A percentile compares a stretch with the other conserved stretches of the same genome.
These are phyloP conservation scores for Stagonosporopsis rhizophila DNA, from an alignment of 2,329 filamentous ascomycete genomes.

Conservation along the genomic window DNA sequence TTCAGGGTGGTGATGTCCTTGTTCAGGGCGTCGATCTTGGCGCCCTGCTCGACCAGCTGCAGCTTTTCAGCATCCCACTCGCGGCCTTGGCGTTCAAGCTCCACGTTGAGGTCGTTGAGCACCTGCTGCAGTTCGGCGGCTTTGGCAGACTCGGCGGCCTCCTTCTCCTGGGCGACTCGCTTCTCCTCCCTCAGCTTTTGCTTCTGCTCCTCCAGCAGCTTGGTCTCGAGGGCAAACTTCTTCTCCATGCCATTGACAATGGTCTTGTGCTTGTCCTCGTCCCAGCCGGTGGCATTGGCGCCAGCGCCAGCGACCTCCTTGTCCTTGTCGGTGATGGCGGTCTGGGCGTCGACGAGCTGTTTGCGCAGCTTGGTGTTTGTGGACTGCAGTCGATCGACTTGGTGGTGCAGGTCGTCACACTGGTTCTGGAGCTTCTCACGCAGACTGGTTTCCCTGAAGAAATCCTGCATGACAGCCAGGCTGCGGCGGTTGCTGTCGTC, in stretches of 20 bases:
- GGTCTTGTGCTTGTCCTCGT: slow-evolving; percentile 32
- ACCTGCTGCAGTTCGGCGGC: slow-evolving; percentile 46
- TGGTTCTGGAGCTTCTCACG: slow-evolving; percentile 48
- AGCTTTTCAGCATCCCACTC: slow-evolving; percentile 49
- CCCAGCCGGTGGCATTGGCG: slow-evolving; percentile 18
- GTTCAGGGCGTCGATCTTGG: slow-evolving; percentile 37
- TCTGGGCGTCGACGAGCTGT: slow-evolving; percentile 42
- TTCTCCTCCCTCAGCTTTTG: slow-evolving; percentile 44
- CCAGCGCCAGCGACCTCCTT: slow-evolving; percentile 34
- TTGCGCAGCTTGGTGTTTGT: slow-evolving; percentile 43
- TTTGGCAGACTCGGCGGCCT: slow-evolving; percentile 41
- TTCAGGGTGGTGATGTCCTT: slow-evolving; percentile 32
- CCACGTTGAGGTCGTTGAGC: slow-evolving; percentile 43
- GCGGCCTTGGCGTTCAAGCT: slow-evolving; percentile 44
- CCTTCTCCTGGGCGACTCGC: slow-evolving; percentile 39
- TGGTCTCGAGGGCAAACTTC: slow-evolving; percentile 45
- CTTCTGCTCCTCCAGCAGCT: slow-evolving; percentile 41
- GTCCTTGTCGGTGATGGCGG: slow-evolving; percentile 42
- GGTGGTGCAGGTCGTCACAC: slow-evolving; percentile 41
- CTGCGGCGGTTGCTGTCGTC: slow-evolving; percentile 42
- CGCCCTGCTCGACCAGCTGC: slow-evolving; percentile 43
- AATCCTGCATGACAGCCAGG: slow-evolving; percentile 49
- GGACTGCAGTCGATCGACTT: slow-evolving; percentile 42
- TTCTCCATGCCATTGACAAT: slow-evolving; percentile 45
- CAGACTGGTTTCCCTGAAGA: slow-evolving; percentile 49